Conservation (phyloP, 345 rosid species). For the Salix caprea region DNA sequence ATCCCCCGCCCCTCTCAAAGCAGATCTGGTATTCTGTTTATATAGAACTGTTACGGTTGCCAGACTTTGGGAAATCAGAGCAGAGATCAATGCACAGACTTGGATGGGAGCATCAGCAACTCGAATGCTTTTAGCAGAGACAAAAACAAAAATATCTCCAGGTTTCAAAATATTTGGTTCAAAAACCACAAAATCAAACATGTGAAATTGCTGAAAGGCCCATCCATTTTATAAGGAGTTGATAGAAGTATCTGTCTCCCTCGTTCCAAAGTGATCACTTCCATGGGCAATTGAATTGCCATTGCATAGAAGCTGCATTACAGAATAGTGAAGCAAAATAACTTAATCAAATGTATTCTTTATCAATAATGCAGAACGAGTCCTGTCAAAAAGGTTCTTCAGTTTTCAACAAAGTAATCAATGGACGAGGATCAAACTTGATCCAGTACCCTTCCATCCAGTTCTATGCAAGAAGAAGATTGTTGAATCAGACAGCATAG, state of each 20-base stretch:
- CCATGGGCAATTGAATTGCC: neutral
- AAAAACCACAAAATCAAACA: neutral
- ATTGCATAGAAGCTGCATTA: neutral
- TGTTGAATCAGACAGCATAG: too few relatives aligned
- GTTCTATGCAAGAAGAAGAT: neutral
- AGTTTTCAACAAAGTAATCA: neutral
- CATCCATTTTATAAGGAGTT: neutral
- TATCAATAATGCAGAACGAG: neutral
- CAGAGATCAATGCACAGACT: too few relatives aligned
- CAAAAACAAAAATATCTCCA: too few relatives aligned
- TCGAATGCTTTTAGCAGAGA: too few relatives aligned
- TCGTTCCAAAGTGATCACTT: neutral
- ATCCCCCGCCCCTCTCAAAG: neutral
- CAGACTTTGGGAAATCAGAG: neutral
- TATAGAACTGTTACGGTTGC: neutral
- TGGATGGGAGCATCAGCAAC: neutral
- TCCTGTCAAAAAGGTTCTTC: neutral
- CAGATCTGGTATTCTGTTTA: neutral
- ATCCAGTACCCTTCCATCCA: neutral
- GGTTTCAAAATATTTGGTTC: too few relatives aligned
- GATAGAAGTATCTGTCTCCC: neutral
- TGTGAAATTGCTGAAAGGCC: neutral
- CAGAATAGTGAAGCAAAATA: neutral
- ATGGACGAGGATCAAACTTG: neutral
- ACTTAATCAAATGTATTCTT: neutral